Conservation (phyloP, 2,329 filamentous ascomycete species). For the Botrytis cinerea region DNA sequence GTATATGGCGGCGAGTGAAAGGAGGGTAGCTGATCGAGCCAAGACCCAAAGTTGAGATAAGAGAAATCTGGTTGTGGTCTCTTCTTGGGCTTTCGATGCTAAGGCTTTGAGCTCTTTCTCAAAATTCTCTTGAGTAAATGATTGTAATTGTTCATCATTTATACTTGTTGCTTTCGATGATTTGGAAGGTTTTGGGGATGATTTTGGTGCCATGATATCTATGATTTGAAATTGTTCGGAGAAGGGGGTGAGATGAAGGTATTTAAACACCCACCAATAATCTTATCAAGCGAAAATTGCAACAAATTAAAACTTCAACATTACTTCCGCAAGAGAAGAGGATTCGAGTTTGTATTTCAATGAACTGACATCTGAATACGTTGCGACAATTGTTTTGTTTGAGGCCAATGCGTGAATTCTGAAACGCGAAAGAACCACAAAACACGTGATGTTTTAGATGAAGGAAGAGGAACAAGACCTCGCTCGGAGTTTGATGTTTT, state of each 20-base stretch:
- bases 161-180: not conserved
- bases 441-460: constrained; percentile 21
- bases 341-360: not conserved
- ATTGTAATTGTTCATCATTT: constrained; percentile 15
- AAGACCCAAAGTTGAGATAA: constrained; percentile 37
- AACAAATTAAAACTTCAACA: not conserved
- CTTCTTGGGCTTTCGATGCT: constrained; percentile 40
- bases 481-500: constrained; percentile 6
- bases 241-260: not conserved
- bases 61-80: constrained; percentile 40
- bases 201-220: constrained; percentile 29
- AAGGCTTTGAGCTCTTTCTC: constrained; percentile 42
- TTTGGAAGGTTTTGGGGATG: constrained; percentile 27
- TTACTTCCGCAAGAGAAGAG: not conserved
- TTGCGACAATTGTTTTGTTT: constrained; percentile 24
- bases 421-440: constrained; percentile 29
- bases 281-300: not conserved
- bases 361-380: constrained; percentile 18
- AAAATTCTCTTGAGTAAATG: constrained; percentile 41
- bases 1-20: constrained; percentile 61
- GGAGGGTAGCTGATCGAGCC: constrained; percentile 47
- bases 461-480: not conserved
- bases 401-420: constrained; percentile 31
- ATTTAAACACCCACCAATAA: not conserved
- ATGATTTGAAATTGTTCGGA: not conserved